These are phyloP conservation scores for Psilocybe tampanensis DNA, from an alignment of 768 basidiomycete species.

Conservation along the genomic window DNA sequence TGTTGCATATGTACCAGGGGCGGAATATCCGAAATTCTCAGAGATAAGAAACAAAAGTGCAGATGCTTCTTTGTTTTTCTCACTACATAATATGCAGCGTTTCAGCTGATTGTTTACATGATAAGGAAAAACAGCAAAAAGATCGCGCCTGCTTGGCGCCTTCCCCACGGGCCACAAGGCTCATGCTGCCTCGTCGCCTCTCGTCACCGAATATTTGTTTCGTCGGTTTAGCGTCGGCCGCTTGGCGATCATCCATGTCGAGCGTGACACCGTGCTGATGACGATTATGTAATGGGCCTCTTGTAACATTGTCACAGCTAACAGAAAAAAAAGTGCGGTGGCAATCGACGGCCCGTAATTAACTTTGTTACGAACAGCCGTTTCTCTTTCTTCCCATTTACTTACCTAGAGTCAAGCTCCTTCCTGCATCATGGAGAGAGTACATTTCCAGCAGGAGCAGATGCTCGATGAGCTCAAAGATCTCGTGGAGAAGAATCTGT, in stretches of 20 bases:
- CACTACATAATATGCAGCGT: neutral
- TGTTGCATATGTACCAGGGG: no score
- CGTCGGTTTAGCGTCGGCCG: neutral
- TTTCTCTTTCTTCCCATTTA: neutral
- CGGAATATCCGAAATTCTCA: neutral
- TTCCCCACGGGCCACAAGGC: no score
- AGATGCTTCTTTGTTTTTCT: neutral
- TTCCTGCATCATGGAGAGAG: constrained; percentile 74
- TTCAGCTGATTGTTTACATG: neutral
- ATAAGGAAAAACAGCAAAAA: neutral
- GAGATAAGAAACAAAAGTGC: constrained; percentile 1
- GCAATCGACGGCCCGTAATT: constrained; percentile 1
- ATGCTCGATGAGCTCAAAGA: constrained; percentile 97
- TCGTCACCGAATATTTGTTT: no score
- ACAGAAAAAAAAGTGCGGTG: no score
- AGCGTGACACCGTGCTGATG: no score
- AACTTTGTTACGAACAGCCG: neutral
- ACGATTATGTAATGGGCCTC: no score
- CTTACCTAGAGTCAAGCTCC: neutral
- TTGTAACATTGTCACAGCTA: no score
- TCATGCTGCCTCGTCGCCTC: no score
- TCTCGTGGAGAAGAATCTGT: constrained; percentile 81
- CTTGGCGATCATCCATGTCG: no score
- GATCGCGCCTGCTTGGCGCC: neutral
- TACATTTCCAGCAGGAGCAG: constrained; percentile 92